Percentiles rank a stretch among this genome's conserved stretches.
Evolutionary conservation across 139 green algal species (phyloP).

Genomic region (Monoraphidium neglectum): DNA sequence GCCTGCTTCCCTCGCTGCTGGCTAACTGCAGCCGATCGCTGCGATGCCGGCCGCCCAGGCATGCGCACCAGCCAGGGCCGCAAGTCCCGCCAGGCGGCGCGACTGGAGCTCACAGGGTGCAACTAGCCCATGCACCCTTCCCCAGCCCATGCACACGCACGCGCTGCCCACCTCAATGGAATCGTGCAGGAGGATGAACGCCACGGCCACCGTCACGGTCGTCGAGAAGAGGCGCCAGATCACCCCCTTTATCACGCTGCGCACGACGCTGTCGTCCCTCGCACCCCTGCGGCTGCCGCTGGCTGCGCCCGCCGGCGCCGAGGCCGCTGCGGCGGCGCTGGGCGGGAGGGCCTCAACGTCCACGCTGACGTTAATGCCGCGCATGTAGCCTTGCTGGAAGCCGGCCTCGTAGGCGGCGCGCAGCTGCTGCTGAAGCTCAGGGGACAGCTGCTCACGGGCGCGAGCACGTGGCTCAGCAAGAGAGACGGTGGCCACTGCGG

Average conservation of each 20-base stretch:
- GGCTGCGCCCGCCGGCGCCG: not conserved
- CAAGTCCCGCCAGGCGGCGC: not conserved
- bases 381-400: not conserved
- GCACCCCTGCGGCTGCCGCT: not conserved
- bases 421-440: too few species aligned
- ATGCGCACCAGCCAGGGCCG: not conserved
- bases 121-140: too few species aligned
- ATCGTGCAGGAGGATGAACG: conserved; percentile 19
- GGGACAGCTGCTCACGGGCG: too few species aligned
- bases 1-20: not conserved
- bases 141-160: too few species aligned
- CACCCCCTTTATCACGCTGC: conserved; percentile 14
- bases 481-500: too few species aligned
- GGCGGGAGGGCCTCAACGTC: not conserved
- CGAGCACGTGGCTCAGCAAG: too few species aligned
- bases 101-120: not conserved
- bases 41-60: too few species aligned
- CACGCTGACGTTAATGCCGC: not conserved
- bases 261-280: conserved; percentile 3
- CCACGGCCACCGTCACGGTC: conserved; percentile 14
- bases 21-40: too few species aligned
- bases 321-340: not conserved
- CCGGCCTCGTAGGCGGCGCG: not conserved
- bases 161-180: not conserved
- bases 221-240: conserved; percentile 28